A percentile compares a stretch with the other conserved stretches of the same genome.
Conservation (phyloP, 768 basidiomycete species). For the Scleroderma citrinum region DNA sequence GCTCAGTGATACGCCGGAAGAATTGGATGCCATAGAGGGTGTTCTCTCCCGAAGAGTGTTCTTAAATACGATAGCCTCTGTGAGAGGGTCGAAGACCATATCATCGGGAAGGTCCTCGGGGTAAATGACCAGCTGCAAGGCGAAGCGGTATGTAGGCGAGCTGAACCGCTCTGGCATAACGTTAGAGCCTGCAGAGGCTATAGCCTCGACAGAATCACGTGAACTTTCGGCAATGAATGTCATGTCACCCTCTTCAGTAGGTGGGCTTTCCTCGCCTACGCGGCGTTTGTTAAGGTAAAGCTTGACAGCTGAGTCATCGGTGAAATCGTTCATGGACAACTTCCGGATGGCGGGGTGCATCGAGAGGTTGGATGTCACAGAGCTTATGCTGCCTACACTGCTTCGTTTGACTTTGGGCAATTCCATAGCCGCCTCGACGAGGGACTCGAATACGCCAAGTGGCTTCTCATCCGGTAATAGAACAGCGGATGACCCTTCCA, state of each 20-base stretch:
- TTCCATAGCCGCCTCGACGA: slow-evolving; percentile 76
- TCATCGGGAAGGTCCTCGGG: slow-evolving; percentile 90
- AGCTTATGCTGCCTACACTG: slow-evolving; percentile 90
- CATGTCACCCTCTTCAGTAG: slow-evolving; percentile 42
- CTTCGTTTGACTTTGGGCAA: slow-evolving; percentile 87
- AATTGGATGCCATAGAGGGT: slow-evolving; percentile 35
- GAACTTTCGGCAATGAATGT: slow-evolving; percentile 33
- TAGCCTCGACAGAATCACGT: slow-evolving; percentile 25
- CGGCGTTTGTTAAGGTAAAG: slow-evolving; percentile 81
- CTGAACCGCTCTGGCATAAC: slow-evolving; percentile 70
- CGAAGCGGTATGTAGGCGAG: slow-evolving; percentile 80
- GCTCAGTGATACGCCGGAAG: slow-evolving; percentile 51
- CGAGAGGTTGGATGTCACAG: slow-evolving; percentile 85
- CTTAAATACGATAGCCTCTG: slow-evolving; percentile 92
- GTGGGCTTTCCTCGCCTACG: slow-evolving; percentile 39
- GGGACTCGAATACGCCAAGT: slow-evolving; percentile 81
- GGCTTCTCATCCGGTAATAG: slow-evolving; percentile 72
- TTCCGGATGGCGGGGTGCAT: slow-evolving; percentile 95
- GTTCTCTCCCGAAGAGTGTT: slow-evolving; percentile 56
- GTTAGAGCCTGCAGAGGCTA: slow-evolving; percentile 29
- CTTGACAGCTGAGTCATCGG: slow-evolving; percentile 95
- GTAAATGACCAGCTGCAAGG: slow-evolving; percentile 81
- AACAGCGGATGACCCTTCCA: slow-evolving; percentile 79
- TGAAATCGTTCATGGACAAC: slow-evolving; percentile 95
- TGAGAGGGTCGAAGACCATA: slow-evolving; percentile 89